phyloP scores from a whole-genome alignment of 352 stramenopile species.

The Phytopythium delawarense region DNA sequence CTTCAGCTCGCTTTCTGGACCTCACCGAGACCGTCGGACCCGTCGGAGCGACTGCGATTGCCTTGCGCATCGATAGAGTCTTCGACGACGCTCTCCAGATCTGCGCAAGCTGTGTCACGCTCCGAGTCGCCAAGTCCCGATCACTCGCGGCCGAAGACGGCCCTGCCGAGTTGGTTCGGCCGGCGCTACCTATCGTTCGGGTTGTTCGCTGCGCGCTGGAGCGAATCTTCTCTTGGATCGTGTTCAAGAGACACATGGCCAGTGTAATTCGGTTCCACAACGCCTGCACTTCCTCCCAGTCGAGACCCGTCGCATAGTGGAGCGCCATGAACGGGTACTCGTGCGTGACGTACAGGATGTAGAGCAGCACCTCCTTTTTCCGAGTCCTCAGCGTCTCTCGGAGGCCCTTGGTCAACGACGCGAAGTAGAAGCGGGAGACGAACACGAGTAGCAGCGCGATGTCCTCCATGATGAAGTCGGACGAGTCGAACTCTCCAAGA shows the following conservation, averaged over 20 bases:
- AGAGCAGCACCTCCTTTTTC: slow-evolving; percentile 15
- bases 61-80: not conserved
- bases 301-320: slow-evolving; percentile 8
- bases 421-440: slow-evolving; percentile 20
- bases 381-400: slow-evolving; percentile 1
- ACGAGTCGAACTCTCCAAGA: slow-evolving; percentile 14
- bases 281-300: slow-evolving; percentile 15
- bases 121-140: not conserved
- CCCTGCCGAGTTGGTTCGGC: not conserved
- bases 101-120: not conserved
- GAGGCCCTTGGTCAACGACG: slow-evolving; percentile 11
- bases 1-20: too few relatives aligned
- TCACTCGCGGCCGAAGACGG: not conserved
- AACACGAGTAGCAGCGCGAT: slow-evolving; percentile 14
- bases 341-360: slow-evolving; percentile 13
- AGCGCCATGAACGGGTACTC: slow-evolving; percentile 13
- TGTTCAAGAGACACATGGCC: slow-evolving; percentile 9
- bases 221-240: slow-evolving; percentile 7
- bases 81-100: slow-evolving; percentile 1
- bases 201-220: not conserved
- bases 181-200: not conserved
- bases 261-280: slow-evolving; percentile 11
- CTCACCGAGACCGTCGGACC: not conserved
- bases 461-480: slow-evolving; percentile 12
- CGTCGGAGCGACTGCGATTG: not conserved